Percentiles rank a stretch among this genome's conserved stretches.
Evolutionary conservation across 495 filamentous ascomycete species (phyloP).

Genomic region (Polyplosphaeria fusca): DNA sequence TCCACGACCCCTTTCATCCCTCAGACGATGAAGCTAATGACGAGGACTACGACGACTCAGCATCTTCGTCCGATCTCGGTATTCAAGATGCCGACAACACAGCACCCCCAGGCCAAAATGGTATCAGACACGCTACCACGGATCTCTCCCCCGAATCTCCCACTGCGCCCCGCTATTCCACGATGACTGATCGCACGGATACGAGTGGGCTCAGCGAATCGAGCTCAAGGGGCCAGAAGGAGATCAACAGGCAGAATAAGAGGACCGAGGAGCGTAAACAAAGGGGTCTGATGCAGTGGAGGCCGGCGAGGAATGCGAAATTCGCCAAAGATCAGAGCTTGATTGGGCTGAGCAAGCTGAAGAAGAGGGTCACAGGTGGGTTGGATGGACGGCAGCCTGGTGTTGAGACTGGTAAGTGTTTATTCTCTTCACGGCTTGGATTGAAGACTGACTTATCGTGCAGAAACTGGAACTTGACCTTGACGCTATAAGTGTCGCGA

Average conservation of each 20-base stretch:
- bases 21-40: slow-evolving; percentile 45
- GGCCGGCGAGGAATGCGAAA: slow-evolving; percentile 63
- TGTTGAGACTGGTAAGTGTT: slow-evolving; percentile 57
- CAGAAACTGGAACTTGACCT: slow-evolving; percentile 1
- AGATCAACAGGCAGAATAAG: slow-evolving; percentile 53
- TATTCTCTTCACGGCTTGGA: neutral
- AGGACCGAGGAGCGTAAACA: slow-evolving; percentile 64
- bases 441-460: neutral
- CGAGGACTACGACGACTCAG: slow-evolving; percentile 41
- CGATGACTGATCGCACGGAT: neutral
- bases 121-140: neutral
- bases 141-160: slow-evolving; percentile 15
- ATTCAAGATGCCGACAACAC: slow-evolving; percentile 46
- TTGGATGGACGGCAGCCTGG: slow-evolving; percentile 63
- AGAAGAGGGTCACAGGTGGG: slow-evolving; percentile 49
- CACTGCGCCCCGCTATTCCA: neutral
- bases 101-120: slow-evolving; percentile 31
- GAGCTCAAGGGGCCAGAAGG: slow-evolving; percentile 12
- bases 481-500: too few species aligned
- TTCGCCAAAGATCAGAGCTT: slow-evolving; percentile 70
- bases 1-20: slow-evolving; percentile 56
- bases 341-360: slow-evolving; percentile 57
- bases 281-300: slow-evolving; percentile 74
- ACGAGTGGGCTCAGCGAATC: neutral
- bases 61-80: slow-evolving; percentile 43